Evolutionary conservation across 2,329 filamentous ascomycete species (phyloP), one percentile per base, ranked within the genome.

Genomic region (Colletotrichum sojae): DNA sequence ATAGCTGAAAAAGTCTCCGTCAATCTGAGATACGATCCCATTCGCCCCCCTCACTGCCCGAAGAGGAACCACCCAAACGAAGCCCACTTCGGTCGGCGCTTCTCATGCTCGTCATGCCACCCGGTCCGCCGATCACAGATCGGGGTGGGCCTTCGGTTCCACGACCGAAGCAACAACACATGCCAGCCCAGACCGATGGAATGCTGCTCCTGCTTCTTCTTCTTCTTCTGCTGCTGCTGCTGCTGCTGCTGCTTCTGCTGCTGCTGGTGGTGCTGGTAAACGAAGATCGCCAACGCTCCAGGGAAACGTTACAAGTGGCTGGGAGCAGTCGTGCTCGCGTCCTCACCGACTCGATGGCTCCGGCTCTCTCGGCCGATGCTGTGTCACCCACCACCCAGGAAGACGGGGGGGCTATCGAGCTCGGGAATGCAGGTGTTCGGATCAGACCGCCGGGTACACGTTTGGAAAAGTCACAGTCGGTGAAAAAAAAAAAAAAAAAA

Each of bases 61-160:
- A 62, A 36, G n/a, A 31, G 39, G 65, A 56, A 55, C 40, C 61
- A 58, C 10, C 10, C 31, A 10, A 36, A 36, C 8, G 27, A 10
- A 36, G 10, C 31, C 31, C 31, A 9, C 39, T 59, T 43, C 40
- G 46, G 52, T 36, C 61, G 60, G 49, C 49, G 49, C 55, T 51
- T 60, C 36, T 61, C 49, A 61, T 56, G 55, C 51, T 55, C 51
- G 62, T 66, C 55, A 66, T 69, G 55, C 55, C 49, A 66, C 55
- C 40, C 45, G 45, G 27, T 13, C 48, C 8, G 52, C 58, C 53
- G 53, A 57, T 40, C 48, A 39, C 22, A 13, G 55, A 18, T 18
- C 46, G 45, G 15, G 31, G 46, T 20, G 36, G 15, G 22, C 8
- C 18, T 62, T 5, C 31, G 31, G 27, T 55, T 45, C 48, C 22